phyloP scores from a whole-genome alignment of 768 basidiomycete genomes.

The Pleurotus pulmonarius region DNA sequence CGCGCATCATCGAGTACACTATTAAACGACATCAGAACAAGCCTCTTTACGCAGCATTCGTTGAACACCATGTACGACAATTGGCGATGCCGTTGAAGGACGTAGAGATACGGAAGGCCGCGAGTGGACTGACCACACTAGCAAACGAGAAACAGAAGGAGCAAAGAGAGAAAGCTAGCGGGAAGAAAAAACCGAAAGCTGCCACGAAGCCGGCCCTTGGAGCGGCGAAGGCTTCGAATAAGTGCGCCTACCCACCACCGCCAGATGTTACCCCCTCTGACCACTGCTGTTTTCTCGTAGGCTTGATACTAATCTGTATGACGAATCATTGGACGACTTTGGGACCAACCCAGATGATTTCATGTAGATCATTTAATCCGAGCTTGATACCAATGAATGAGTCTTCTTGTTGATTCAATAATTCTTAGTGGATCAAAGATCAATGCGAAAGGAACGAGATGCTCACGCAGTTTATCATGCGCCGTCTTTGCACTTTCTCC shows the following conservation, averaged over 20 bases:
- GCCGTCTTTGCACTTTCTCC: too few species aligned
- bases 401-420: not conserved
- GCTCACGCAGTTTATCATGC: too few species aligned
- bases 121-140: conserved; percentile 77
- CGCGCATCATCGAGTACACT: conserved; percentile 68
- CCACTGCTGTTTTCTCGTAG: conserved; percentile 30
- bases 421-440: too few species aligned
- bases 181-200: conserved; percentile 85
- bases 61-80: conserved; percentile 79
- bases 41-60: conserved; percentile 78
- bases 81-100: conserved; percentile 79
- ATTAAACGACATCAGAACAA: conserved; percentile 78
- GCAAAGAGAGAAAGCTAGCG: conserved; percentile 76
- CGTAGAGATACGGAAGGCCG: conserved; percentile 88
- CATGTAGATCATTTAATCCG: conserved; percentile 58
- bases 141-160: conserved; percentile 96
- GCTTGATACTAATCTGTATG: conserved; percentile 77
- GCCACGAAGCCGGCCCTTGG: conserved; percentile 74
- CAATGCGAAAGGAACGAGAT: too few species aligned
- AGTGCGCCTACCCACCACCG: conserved; percentile 35
- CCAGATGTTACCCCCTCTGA: not conserved
- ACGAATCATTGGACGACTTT: conserved; percentile 90
- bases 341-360: conserved; percentile 75
- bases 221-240: conserved; percentile 59
- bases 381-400: conserved; percentile 4